Evolutionary conservation across 225 moss, liverwort and hornwort species (phyloP).

Genomic region (Neckera pumila): DNA sequence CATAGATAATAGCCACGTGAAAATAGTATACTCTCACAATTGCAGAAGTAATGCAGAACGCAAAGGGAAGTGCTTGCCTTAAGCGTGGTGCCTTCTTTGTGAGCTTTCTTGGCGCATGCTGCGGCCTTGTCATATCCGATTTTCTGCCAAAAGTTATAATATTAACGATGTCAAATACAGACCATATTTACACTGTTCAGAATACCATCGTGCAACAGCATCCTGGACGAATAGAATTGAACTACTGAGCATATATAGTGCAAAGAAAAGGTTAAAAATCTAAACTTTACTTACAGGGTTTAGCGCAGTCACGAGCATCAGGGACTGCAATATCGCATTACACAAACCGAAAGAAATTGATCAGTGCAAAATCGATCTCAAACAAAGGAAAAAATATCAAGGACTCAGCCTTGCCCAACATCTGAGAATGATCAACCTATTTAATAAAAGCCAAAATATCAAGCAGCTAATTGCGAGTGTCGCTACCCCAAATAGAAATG

Average conservation of each 20-base stretch:
- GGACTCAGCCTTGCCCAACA: background rate
- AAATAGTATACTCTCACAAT: background rate
- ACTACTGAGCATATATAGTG: background rate
- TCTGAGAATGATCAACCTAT: background rate
- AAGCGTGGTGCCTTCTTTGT: slow-evolving; percentile 74
- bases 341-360: background rate
- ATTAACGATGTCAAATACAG: background rate
- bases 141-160: slow-evolving; percentile 23
- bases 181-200: background rate
- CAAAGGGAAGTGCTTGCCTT: slow-evolving; percentile 39
- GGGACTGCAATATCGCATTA: slow-evolving; percentile 42
- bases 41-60: background rate
- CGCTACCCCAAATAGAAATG: background rate
- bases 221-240: background rate
- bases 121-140: slow-evolving; percentile 98
- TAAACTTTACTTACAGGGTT: slow-evolving; percentile 65
- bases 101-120: slow-evolving; percentile 87
- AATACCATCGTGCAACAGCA: background rate
- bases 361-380: background rate
- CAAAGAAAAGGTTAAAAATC: background rate
- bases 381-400: background rate
- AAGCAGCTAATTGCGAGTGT: background rate
- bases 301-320: slow-evolving; percentile 97
- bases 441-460: background rate
- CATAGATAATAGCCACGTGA: background rate